Conservation (phyloP, 2,329 filamentous ascomycete species). For the Akanthomyces muscarius region DNA sequence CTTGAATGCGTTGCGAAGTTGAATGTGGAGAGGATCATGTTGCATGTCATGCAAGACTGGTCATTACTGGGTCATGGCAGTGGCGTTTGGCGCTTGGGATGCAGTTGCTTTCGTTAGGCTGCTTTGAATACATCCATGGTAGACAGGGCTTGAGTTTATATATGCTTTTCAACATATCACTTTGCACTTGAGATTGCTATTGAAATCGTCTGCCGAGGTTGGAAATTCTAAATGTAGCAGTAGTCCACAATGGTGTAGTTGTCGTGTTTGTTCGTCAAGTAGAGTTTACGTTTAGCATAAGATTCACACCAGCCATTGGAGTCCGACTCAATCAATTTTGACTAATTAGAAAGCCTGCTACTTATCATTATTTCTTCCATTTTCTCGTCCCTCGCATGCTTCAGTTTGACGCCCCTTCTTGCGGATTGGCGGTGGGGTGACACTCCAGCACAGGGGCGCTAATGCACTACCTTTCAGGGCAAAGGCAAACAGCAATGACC, state of each 20-base stretch:
- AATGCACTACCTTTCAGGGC: not conserved
- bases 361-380: no score
- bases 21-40: not conserved
- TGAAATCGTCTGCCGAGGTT: no score
- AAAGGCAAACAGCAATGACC: not conserved
- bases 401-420: no score
- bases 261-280: not conserved
- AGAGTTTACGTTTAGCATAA: not conserved
- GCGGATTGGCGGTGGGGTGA: not conserved
- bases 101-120: conserved; percentile 3
- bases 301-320: not conserved
- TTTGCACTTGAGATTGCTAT: no score
- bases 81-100: conserved; percentile 15
- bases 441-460: not conserved
- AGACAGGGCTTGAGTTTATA: not conserved
- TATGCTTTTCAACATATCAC: not conserved
- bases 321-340: no score
- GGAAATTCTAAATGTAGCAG: not conserved
- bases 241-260: not conserved
- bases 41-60: conserved; percentile 3
- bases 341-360: no score
- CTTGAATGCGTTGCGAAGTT: conserved; percentile 87
- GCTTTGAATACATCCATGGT: not conserved
- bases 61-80: not conserved
- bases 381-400: not conserved